Percentiles rank a stretch among this genome's conserved stretches.
Evolutionary conservation across 768 basidiomycete genomes (phyloP).

Genomic region (Tephrocybe sp.): DNA sequence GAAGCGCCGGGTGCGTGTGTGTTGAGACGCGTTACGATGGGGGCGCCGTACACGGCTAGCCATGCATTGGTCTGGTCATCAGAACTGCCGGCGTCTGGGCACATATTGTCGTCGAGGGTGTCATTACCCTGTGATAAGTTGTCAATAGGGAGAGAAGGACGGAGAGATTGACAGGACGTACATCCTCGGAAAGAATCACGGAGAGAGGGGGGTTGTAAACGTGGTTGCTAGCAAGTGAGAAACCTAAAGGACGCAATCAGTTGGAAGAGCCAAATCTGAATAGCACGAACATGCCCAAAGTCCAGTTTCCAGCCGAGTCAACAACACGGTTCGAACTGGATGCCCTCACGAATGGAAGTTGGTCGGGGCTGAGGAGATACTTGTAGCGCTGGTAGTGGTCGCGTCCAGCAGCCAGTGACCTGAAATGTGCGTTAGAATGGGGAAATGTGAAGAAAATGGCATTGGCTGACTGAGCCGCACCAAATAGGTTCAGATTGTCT

Average conservation of each 20-base stretch:
- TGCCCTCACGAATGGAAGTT: constrained; percentile 51
- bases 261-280: neutral
- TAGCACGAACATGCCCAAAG: constrained; percentile 43
- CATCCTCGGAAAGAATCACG: constrained; percentile 58
- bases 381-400: constrained; percentile 56
- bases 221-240: constrained; percentile 51
- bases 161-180: constrained; percentile 23
- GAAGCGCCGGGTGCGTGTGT: constrained; percentile 59
- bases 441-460: too few relatives aligned
- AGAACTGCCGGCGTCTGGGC: constrained; percentile 52
- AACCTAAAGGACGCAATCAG: too few relatives aligned
- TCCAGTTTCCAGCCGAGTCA: constrained; percentile 71
- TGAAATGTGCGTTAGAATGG: too few relatives aligned
- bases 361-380: constrained; percentile 39
- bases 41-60: constrained; percentile 52
- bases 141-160: too few relatives aligned
- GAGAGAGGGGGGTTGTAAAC: constrained; percentile 48
- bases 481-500: constrained; percentile 65
- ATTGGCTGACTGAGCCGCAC: constrained; percentile 62
- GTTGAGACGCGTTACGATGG: constrained; percentile 63
- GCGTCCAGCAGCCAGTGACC: constrained; percentile 47
- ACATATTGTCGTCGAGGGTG: constrained; percentile 68
- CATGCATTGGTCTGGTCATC: constrained; percentile 49
- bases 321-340: constrained; percentile 59
- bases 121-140: constrained; percentile 58